These are phyloP conservation scores for Penicillium sp. DNA, from an alignment of 2,329 filamentous ascomycete species.

Conservation along the genomic window DNA sequence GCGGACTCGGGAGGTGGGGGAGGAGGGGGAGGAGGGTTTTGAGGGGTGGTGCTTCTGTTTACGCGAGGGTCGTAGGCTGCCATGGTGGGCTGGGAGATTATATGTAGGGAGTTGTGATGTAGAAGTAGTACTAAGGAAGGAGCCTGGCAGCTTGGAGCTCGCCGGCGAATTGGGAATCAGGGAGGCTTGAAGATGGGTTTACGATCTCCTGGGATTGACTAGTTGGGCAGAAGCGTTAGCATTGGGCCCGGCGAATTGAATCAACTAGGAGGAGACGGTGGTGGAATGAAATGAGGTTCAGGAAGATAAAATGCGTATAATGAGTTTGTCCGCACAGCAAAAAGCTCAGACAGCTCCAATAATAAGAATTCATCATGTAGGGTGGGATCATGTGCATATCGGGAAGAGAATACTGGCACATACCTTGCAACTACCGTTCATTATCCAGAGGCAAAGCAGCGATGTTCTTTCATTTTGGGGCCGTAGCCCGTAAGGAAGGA, in stretches of 20 bases:
- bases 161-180: slow-evolving; percentile 35
- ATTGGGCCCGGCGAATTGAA: slow-evolving; percentile 3
- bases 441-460: slow-evolving; percentile 26
- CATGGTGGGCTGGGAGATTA: slow-evolving; percentile 38
- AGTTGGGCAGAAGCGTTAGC: slow-evolving; percentile 25
- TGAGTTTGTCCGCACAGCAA: slow-evolving; percentile 62
- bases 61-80: slow-evolving; percentile 53
- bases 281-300: slow-evolving; percentile 22
- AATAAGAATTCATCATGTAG: slow-evolving; percentile 60
- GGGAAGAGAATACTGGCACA: slow-evolving; percentile 9
- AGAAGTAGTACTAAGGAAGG: slow-evolving; percentile 14
- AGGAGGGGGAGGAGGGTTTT: slow-evolving; percentile 52
- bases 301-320: slow-evolving; percentile 54
- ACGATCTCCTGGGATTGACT: slow-evolving; percentile 38
- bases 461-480: slow-evolving; percentile 24
- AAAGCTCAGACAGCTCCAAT: slow-evolving; percentile 78
- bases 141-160: slow-evolving; percentile 2
- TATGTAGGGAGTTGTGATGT: slow-evolving; percentile 18
- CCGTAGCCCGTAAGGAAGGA: slow-evolving; percentile 34
- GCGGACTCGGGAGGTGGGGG: slow-evolving; percentile 44
- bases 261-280: neutral
- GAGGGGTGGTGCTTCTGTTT: slow-evolving; percentile 47
- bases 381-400: slow-evolving; percentile 3
- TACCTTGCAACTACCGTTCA: slow-evolving; percentile 36
- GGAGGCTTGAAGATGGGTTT: slow-evolving; percentile 39